A percentile compares a stretch with the other conserved stretches of the same genome.
phyloP scores from a whole-genome alignment of 768 basidiomycete genomes.

The Boletellus sp. region DNA sequence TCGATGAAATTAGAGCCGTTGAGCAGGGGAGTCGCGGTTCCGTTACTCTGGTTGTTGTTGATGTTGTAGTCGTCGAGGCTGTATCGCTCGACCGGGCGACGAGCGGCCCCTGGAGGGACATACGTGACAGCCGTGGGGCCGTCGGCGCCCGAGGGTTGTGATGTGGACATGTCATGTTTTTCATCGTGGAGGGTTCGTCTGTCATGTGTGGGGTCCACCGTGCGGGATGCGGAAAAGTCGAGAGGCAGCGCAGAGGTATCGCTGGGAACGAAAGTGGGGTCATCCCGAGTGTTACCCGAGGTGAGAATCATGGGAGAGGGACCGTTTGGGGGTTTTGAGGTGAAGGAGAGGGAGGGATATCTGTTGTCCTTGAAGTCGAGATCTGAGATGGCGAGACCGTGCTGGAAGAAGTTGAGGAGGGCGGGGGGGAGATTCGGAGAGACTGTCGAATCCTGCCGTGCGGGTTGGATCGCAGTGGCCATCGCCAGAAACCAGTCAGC shows the following conservation, averaged over 20 bases:
- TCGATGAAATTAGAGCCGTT: conserved; percentile 27
- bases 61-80: conserved; percentile 44
- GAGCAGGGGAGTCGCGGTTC: conserved; percentile 16
- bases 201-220: conserved; percentile 17
- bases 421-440: conserved; percentile 30
- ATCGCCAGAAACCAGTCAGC: conserved; percentile 22
- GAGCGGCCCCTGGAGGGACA: conserved; percentile 42
- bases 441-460: conserved; percentile 38
- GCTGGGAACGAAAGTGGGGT: conserved; percentile 5
- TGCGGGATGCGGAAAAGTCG: conserved; percentile 13
- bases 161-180: conserved; percentile 15
- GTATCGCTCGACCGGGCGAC: conserved; percentile 49
- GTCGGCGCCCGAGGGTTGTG: conserved; percentile 12
- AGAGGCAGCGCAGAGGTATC: conserved; percentile 13
- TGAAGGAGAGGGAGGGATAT: conserved; percentile 40
- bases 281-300: conserved; percentile 27
- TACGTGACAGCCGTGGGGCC: conserved; percentile 37
- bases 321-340: conserved; percentile 20
- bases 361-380: conserved; percentile 63
- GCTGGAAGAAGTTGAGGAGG: conserved; percentile 45
- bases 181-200: conserved; percentile 24
- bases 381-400: conserved; percentile 52
- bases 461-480: conserved; percentile 46
- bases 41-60: conserved; percentile 15
- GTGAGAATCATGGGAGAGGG: conserved; percentile 30